Conservation (phyloP, 1,284 basidiomycete genomes). For the Pseudozyma sp. region DNA sequence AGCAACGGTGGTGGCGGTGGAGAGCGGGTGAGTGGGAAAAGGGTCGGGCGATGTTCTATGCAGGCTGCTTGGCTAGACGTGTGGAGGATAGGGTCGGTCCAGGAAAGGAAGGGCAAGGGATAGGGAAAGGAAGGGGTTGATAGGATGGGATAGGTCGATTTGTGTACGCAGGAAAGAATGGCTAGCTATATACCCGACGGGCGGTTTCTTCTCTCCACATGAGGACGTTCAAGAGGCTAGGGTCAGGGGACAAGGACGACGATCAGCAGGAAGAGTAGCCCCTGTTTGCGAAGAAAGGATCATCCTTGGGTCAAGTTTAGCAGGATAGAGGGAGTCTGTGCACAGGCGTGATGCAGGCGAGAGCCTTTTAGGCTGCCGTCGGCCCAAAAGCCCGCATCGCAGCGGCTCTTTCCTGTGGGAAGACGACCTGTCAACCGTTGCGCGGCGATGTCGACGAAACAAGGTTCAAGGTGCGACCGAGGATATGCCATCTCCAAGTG, state of each 20-base stretch:
- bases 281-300: too few relatives aligned
- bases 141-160: slow-evolving; percentile 24
- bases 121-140: background rate
- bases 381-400: background rate
- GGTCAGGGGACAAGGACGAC: too few relatives aligned
- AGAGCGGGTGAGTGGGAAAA: background rate
- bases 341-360: background rate
- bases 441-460: too few relatives aligned
- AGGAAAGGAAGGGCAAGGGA: background rate
- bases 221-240: too few relatives aligned
- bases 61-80: background rate
- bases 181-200: slow-evolving; percentile 18
- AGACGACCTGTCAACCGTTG: too few relatives aligned
- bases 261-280: too few relatives aligned
- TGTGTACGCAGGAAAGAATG: slow-evolving; percentile 9
- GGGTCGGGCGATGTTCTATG: background rate
- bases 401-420: too few relatives aligned
- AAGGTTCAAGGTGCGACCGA: background rate
- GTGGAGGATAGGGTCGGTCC: too few relatives aligned
- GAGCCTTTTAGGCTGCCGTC: background rate
- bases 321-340: slow-evolving; percentile 1
- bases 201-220: background rate
- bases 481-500: background rate
- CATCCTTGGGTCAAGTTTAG: background rate
- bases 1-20: background rate